phyloP scores from a whole-genome alignment of 2,329 filamentous ascomycete species.

The Ceratocystis papillata region DNA sequence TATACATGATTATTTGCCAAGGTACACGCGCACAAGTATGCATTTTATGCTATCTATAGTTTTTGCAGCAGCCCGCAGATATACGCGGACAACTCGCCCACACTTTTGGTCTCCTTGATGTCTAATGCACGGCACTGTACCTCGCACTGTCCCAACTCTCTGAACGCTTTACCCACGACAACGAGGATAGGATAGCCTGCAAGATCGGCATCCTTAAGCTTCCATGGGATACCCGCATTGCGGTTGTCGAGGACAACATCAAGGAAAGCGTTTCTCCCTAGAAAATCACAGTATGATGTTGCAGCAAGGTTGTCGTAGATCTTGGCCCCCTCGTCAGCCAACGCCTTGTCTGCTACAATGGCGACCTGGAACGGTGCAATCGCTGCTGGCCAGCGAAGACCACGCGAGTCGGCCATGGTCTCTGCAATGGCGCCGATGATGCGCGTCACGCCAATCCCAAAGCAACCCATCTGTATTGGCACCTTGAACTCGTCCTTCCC shows the following conservation, averaged over 20 bases:
- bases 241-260: slow-evolving; percentile 70
- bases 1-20: not conserved
- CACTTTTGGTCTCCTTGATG: slow-evolving; percentile 47
- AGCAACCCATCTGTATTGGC: slow-evolving; percentile 85
- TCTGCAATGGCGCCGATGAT: slow-evolving; percentile 81
- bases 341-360: slow-evolving; percentile 46
- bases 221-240: slow-evolving; percentile 61
- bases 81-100: slow-evolving; percentile 40
- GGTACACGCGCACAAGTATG: not conserved
- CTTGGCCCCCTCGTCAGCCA: slow-evolving; percentile 39
- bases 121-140: slow-evolving; percentile 65
- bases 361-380: slow-evolving; percentile 77
- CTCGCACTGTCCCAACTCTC: slow-evolving; percentile 49
- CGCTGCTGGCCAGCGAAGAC: slow-evolving; percentile 75
- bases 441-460: slow-evolving; percentile 86
- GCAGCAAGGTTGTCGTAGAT: slow-evolving; percentile 53
- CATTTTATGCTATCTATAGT: not conserved
- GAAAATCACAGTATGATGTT: slow-evolving; percentile 3
- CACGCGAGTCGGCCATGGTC: slow-evolving; percentile 56
- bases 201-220: slow-evolving; percentile 78
- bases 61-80: slow-evolving; percentile 37
- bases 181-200: slow-evolving; percentile 79
- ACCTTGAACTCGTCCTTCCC: slow-evolving; percentile 30
- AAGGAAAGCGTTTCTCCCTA: slow-evolving; percentile 29
- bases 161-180: slow-evolving; percentile 64